A percentile compares a stretch with the other conserved stretches of the same genome.
Evolutionary conservation across 495 filamentous ascomycete species (phyloP).

Genomic region (Penicillium salamii): DNA sequence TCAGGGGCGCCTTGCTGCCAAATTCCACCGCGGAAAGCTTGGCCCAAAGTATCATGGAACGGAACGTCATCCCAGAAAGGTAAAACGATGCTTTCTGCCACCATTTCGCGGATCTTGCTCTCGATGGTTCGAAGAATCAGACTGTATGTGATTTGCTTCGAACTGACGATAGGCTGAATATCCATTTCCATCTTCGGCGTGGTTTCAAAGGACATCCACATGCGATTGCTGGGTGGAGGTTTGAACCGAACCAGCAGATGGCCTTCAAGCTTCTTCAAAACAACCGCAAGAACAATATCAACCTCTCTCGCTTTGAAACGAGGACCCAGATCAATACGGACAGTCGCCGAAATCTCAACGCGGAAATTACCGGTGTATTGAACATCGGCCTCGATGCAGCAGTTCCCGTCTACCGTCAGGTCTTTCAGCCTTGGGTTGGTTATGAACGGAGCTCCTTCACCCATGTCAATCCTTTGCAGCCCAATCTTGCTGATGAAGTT

Average conservation of each 20-base stretch:
- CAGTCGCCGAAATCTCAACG: conserved; percentile 84
- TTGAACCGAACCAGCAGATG: conserved; percentile 85
- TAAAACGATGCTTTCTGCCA: conserved; percentile 87
- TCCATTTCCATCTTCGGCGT: conserved; percentile 89
- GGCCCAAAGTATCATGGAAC: conserved; percentile 74
- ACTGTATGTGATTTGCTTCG: conserved; percentile 89
- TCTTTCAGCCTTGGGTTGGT: conserved; percentile 88
- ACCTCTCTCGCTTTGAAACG: conserved; percentile 90
- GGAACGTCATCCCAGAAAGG: conserved; percentile 96
- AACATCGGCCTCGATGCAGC: conserved; percentile 79
- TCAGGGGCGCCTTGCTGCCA: conserved; percentile 63
- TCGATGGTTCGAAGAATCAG: conserved; percentile 92
- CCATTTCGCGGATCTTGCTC: conserved; percentile 85
- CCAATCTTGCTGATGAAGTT: conserved; percentile 80
- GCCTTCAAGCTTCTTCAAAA: conserved; percentile 81
- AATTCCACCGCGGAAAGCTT: conserved; percentile 84
- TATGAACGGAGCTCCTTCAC: conserved; percentile 81
- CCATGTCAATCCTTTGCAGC: conserved; percentile 79
- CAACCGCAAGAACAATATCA: conserved; percentile 80
- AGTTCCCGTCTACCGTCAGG: conserved; percentile 85
- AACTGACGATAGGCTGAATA: conserved; percentile 92
- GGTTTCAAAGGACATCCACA: conserved; percentile 91
- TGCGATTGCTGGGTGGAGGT: conserved; percentile 88
- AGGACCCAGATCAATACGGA: conserved; percentile 81
- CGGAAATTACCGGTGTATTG: conserved; percentile 86